These are phyloP conservation scores for Lathyrus sativus DNA, from an alignment of 306 rosid species.

Conservation along the genomic window DNA sequence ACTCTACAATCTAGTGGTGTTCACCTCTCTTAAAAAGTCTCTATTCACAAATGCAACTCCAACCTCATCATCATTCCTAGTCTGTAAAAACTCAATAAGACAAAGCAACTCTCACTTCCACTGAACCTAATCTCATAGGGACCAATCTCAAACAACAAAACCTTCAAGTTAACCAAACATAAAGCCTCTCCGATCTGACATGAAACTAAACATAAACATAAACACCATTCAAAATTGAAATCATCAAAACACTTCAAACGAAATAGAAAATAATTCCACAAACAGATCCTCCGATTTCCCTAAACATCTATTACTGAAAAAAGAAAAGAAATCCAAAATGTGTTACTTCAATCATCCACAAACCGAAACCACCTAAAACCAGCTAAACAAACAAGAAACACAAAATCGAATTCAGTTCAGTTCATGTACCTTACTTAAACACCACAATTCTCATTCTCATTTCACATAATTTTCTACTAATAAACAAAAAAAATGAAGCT, in stretches of 20 bases:
- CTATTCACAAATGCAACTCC: conserved; percentile 42
- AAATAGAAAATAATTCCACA: not conserved
- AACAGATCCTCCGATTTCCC: conserved; percentile 38
- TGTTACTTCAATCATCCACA: not conserved
- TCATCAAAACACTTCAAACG: conserved; percentile 18
- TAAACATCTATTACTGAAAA: conserved; percentile 5
- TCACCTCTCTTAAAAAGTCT: conserved; percentile 44
- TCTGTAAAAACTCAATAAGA: conserved; percentile 35
- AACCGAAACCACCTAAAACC: not conserved
- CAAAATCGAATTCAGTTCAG: conserved; percentile 18
- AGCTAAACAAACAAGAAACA: not conserved
- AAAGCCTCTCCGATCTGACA: conserved; percentile 36
- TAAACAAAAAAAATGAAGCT: conserved; percentile 13
- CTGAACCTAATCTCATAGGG: conserved; percentile 11
- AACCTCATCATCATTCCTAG: conserved; percentile 28
- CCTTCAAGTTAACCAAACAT: conserved; percentile 22
- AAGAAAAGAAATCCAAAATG: conserved; percentile 10
- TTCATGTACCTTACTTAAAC: not conserved
- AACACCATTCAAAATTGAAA: conserved; percentile 14
- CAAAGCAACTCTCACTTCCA: conserved; percentile 12
- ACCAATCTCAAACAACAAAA: not conserved
- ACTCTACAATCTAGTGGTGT: conserved; percentile 39
- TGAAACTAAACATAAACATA: not conserved
- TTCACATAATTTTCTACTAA: not conserved
- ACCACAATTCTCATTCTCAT: conserved; percentile 23